These are phyloP conservation scores for Cenchrus americanus DNA, from an alignment of 176 grass and related monocot species.

Conservation along the genomic window DNA sequence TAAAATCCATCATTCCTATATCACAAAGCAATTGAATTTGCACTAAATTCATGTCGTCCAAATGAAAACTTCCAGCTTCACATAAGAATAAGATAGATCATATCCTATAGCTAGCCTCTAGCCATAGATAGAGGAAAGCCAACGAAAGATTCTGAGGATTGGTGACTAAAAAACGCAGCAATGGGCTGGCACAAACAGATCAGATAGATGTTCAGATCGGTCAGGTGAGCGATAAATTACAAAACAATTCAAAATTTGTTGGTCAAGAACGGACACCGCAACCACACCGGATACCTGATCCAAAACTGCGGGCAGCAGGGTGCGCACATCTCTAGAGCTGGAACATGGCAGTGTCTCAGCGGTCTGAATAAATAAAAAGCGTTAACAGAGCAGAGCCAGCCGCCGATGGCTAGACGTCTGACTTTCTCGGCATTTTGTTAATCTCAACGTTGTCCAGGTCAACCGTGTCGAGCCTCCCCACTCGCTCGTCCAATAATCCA, in stretches of 20 bases:
- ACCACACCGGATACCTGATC: slow-evolving; percentile 28
- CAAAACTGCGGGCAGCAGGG: slow-evolving; percentile 27
- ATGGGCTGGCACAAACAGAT: slow-evolving; percentile 29
- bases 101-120: neutral
- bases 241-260: slow-evolving; percentile 35
- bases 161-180: neutral
- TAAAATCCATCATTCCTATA: neutral
- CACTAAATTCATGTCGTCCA: neutral
- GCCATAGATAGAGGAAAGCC: slow-evolving; percentile 14
- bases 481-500: slow-evolving; percentile 22
- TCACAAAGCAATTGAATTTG: neutral
- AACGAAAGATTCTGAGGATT: slow-evolving; percentile 2
- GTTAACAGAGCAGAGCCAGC: slow-evolving; percentile 46
- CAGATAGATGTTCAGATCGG: slow-evolving; percentile 28
- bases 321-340: slow-evolving; percentile 56
- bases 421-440: slow-evolving; percentile 16
- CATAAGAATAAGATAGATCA: slow-evolving; percentile 2
- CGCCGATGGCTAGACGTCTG: slow-evolving; percentile 30
- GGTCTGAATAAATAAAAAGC: slow-evolving; percentile 42
- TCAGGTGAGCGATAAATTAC: slow-evolving; percentile 1
- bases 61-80: neutral
- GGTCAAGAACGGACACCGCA: slow-evolving; percentile 31
- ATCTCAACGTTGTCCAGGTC: slow-evolving; percentile 45
- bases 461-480: slow-evolving; percentile 53
- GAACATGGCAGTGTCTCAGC: slow-evolving; percentile 48